Evolutionary conservation across 2,329 filamentous ascomycete genomes (phyloP), one percentile per base, ranked within the genome.

Genomic region (Erysiphe pulchra): DNA sequence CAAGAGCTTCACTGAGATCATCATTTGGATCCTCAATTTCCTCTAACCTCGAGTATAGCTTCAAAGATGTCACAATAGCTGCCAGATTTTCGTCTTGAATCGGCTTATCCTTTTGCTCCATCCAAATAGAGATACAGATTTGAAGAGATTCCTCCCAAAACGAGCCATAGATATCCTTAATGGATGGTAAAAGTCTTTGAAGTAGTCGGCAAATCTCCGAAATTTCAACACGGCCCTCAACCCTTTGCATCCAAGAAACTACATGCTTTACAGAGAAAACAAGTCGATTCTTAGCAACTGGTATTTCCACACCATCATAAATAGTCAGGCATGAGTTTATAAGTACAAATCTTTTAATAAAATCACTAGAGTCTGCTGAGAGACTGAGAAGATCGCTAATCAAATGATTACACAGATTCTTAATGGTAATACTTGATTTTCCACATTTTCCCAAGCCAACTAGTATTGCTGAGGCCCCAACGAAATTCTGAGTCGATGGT

Each of bases 211-310:
- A 70, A 50, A 68, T 60, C 62, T 73, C 62, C 30, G 67, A 57
- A 49, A 63, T 57, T n/a, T 71, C 50, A 46, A 60, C 59, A n/a
- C 60, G 55, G 18, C 65, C 60, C 1, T 71, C 48, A 1, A 61
- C 59, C 14, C 67, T 61, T 0, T 63, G 57, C 0, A 65, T 63
- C 73, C 80, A 86, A 9, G 73, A 70, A 0, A 80, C 70, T 8
- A 93, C 68, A 50, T 86, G 77, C 56, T 80, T 82, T 38, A 87
- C 73, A 9, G 87, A 75, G 61, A 93, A 90, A 0, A 93, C 52
- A 16, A 57, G 43, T 24, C 57, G 44, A 46, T 56, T 75, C 40
- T 69, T 71, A 1, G 71, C 68, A 1, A 75, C 67, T 0, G 73
- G 73, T 8, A 76, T 50, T 49, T 68, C 61, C 2, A 65, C 69